Conservation (phyloP, 2,329 filamentous ascomycete genomes). For the Fusarium pseudocircinatum region DNA sequence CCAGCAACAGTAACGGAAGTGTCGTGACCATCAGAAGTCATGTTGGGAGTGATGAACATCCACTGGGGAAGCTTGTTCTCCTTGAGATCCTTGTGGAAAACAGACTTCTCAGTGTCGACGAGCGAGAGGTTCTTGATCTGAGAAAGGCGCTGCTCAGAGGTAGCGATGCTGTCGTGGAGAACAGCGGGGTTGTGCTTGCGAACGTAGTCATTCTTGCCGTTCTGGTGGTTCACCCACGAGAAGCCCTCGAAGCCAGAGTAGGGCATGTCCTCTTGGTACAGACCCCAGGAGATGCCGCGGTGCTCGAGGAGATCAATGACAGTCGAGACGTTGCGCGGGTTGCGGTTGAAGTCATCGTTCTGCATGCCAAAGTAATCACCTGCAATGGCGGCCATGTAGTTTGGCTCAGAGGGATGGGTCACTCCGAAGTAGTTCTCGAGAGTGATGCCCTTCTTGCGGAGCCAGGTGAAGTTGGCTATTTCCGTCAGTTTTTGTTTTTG, state of each 20-base stretch:
- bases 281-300: conserved; percentile 71
- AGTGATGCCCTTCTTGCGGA: conserved; percentile 44
- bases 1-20: conserved; percentile 75
- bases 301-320: conserved; percentile 75
- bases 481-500: neutral
- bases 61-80: conserved; percentile 73
- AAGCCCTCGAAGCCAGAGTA: conserved; percentile 77
- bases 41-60: conserved; percentile 78
- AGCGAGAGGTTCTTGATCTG: conserved; percentile 76
- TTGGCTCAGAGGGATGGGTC: conserved; percentile 75
- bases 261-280: conserved; percentile 83
- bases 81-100: conserved; percentile 74
- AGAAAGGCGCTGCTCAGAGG: conserved; percentile 66
- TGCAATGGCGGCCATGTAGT: conserved; percentile 70
- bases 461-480: conserved; percentile 42
- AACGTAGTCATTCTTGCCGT: conserved; percentile 78
- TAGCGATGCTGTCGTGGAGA: conserved; percentile 72
- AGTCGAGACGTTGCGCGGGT: conserved; percentile 70
- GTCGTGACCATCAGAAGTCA: conserved; percentile 82
- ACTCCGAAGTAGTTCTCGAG: conserved; percentile 57
- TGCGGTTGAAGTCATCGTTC: conserved; percentile 65
- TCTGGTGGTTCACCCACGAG: conserved; percentile 71
- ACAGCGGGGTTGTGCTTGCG: conserved; percentile 81
- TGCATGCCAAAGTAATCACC: conserved; percentile 72
- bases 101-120: conserved; percentile 53